Evolutionary conservation across 495 filamentous ascomycete genomes (phyloP), one percentile per base, ranked within the genome.

Genomic region (Penicillium macrosclerotiorum): DNA sequence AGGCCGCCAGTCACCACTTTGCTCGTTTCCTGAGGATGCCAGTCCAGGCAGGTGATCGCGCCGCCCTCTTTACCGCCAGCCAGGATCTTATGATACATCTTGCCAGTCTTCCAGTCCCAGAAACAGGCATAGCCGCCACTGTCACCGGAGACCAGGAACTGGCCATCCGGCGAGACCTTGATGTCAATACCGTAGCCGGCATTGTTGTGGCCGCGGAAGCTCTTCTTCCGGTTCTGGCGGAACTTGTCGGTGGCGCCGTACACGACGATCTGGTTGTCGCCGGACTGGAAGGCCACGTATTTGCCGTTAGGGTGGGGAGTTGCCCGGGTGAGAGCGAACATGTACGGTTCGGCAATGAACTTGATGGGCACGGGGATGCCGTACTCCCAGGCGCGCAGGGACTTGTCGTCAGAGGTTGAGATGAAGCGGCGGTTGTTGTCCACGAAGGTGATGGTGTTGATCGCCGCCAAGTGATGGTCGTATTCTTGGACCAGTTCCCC

Each of bases 101-200:
- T 97, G 57, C 91, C 90, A 27, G 89, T 96, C 81, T 97, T 98
- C 83, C 88, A 97, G 65, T 96, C 92, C 91, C 91, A 98, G 71
- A 95, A 96, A 66, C 88, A 96, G 33, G 92, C 83, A 55, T 79
- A 96, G 17, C 93, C 93, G 29, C 76, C 90, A 29, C 76, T 84
- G 63, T 97, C 94, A 42, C 93, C 93, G 25, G 78, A 84, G 9
- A 76, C 81, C 38, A 97, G 74, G 60, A 96, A 90, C 59, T 91
- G 86, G 3, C 93, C 93, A 59, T 96, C 93, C 1, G 93, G 93
- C 44, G 81, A 87, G 65, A 91, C 85, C 29, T 83, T 83, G 37
- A 98, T 75, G 55, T 95, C 93, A 54, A 96, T 88, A 19, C 86
- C 90, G 60, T 95, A 95, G 11, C 93, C 93, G 1, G 91, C 89